These are phyloP conservation scores for Clarkia xantiana DNA, from an alignment of 345 rosid species.

Conservation along the genomic window DNA sequence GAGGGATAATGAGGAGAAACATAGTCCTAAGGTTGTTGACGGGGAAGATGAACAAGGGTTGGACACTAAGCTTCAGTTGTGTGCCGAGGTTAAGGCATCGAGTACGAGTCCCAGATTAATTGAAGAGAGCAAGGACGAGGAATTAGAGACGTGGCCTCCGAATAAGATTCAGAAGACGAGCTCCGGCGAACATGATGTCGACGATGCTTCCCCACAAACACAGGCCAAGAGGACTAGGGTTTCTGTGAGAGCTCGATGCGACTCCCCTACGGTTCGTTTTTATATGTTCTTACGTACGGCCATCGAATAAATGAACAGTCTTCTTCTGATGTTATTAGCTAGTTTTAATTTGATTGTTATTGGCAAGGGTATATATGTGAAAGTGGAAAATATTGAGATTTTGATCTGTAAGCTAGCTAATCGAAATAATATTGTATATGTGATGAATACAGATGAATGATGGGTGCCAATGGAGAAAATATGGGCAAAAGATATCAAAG, in stretches of 20 bases:
- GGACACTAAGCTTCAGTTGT: constrained; percentile 8
- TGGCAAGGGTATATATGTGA: no score
- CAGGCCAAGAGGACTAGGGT: constrained; percentile 74
- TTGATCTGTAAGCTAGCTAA: no score
- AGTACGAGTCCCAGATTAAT: constrained; percentile 6
- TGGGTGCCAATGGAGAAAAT: constrained; percentile 98
- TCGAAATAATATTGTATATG: no score
- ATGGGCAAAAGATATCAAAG: constrained; percentile 79
- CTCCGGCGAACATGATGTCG: constrained; percentile 22
- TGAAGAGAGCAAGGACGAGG: constrained; percentile 27
- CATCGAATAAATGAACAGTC: no score
- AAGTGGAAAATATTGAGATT: no score
- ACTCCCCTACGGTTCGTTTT: constrained; percentile 46
- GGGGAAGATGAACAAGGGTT: constrained; percentile 41
- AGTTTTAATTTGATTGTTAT: no score
- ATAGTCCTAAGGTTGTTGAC: constrained; percentile 30
- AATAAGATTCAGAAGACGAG: constrained; percentile 32
- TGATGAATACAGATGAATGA: constrained; percentile 60
- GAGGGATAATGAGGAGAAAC: constrained; percentile 20
- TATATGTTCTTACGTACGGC: neutral
- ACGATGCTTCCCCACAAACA: constrained; percentile 37
- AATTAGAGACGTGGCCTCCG: constrained; percentile 35
- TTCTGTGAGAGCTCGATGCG: constrained; percentile 81
- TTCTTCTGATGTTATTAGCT: no score
- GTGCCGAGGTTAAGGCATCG: neutral